Evolutionary conservation across 2,329 filamentous ascomycete species (phyloP), one percentile per base, ranked within the genome.

Genomic region (Bretziella fagacearum): DNA sequence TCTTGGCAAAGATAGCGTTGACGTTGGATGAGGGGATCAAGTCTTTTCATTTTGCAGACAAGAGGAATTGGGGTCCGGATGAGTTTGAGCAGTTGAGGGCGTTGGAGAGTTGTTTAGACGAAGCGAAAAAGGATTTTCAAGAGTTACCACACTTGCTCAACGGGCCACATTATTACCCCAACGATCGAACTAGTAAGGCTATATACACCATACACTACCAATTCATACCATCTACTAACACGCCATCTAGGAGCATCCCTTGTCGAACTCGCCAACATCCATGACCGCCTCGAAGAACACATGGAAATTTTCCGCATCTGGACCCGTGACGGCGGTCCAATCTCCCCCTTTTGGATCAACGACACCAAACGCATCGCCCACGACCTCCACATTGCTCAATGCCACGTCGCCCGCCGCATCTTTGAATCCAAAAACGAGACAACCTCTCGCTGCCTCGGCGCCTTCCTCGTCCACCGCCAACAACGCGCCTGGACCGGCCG

Each of bases 41-140:
- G 55, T 68, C 69, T 53, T 61, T 77, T 55, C 64, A 64, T 60
- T 65, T 72, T 53, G 67, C 71, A 54, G 73, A 77, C 58, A 75
- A 74, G 60, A 65, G 66, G 37, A 67, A 69, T 52, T 77, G 73
- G 73, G 70, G 67, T 0, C 61, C 64, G 18, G 71, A 75, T 63
- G 73, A 77, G 61, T 68, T 73, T 56, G 72, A 76, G 56, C 73
- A 77, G 61, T 58, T 70, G 49, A 68, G 66, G 48, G 66, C 70
- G 42, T 62, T 77, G 46, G 68, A 74, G 54, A 62, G 65, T 29
- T 63, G 66, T n/a, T 63, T 77, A 44, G 70, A 75, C 56, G 71
- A 74, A 53, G 73, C 73, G 48, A 73, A 70, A 59, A 67, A 65
- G 57, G 73, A 77, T 59, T 77, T 76, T 53, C 73, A 77, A 60